Evolutionary conservation across 2,329 filamentous ascomycete genomes (phyloP).

Genomic region (Chrysoporthe puriensis): DNA sequence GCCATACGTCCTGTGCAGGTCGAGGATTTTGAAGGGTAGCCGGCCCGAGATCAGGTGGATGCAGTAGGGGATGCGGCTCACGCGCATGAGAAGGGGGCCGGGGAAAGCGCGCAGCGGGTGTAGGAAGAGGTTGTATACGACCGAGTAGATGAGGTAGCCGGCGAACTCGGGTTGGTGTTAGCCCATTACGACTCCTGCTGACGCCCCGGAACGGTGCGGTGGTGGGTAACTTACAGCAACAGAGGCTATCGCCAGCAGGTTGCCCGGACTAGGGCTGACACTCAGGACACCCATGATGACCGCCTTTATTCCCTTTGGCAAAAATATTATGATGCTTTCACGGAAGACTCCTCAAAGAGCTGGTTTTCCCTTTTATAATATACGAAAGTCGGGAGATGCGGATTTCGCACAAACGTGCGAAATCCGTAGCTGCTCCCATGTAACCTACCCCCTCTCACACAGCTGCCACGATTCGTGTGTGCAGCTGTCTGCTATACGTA

Average conservation of each 20-base stretch:
- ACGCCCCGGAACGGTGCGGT: background rate
- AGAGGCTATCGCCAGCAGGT: conserved; percentile 18
- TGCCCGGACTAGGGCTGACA: conserved; percentile 3
- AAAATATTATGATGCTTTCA: background rate
- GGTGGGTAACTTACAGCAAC: conserved; percentile 13
- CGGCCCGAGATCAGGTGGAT: conserved; percentile 17
- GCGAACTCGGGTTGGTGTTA: background rate
- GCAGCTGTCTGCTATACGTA: too few species aligned
- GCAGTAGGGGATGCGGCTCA: conserved; percentile 26
- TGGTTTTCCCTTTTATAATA: background rate
- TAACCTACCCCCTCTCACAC: background rate
- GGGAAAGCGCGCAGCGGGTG: conserved; percentile 32
- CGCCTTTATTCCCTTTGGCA: background rate
- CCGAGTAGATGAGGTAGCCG: conserved; percentile 15
- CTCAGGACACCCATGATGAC: conserved; percentile 15
- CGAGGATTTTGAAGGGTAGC: conserved; percentile 22
- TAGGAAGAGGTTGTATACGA: conserved; percentile 30
- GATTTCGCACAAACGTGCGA: background rate
- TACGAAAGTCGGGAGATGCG: background rate
- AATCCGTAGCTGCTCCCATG: background rate
- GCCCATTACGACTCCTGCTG: background rate
- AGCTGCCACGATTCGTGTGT: background rate
- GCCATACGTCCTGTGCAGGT: conserved; percentile 43
- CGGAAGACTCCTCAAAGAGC: background rate
- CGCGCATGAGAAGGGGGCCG: conserved; percentile 30